phyloP scores from a whole-genome alignment of 306 rosid genomes.

The Prunus kanzakura region DNA sequence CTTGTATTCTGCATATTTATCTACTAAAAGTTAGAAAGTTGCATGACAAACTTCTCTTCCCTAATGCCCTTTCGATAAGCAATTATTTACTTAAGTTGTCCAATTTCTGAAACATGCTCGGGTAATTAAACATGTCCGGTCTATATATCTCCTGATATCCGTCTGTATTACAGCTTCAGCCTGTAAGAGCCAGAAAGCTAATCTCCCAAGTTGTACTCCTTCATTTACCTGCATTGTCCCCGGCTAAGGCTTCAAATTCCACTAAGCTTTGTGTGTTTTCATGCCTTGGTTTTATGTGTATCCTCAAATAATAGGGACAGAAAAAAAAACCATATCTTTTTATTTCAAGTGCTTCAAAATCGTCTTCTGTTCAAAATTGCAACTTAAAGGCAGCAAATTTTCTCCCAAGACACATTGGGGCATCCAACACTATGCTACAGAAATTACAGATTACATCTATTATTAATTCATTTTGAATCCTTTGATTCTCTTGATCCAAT shows the following conservation, averaged over 20 bases:
- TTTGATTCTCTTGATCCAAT: slow-evolving; percentile 60
- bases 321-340: neutral
- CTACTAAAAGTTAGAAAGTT: neutral
- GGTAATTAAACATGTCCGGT: no score
- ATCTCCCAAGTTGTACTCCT: no score
- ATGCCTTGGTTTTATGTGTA: neutral
- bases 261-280: no score
- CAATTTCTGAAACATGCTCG: no score
- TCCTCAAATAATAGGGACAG: neutral
- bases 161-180: no score
- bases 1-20: no score
- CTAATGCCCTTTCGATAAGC: neutral
- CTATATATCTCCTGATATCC: no score
- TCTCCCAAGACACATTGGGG: neutral
- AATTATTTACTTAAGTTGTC: neutral
- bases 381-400: slow-evolving; percentile 5
- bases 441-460: slow-evolving; percentile 3
- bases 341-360: neutral
- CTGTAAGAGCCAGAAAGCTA: no score
- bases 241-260: no score
- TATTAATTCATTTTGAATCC: slow-evolving; percentile 32
- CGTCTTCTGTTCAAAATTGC: neutral
- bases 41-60: neutral
- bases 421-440: slow-evolving; percentile 13
- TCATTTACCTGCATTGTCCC: no score